Base-by-base conservation (phyloP, 305 asterid genomes). In the Fraxinus velutina region DNA sequence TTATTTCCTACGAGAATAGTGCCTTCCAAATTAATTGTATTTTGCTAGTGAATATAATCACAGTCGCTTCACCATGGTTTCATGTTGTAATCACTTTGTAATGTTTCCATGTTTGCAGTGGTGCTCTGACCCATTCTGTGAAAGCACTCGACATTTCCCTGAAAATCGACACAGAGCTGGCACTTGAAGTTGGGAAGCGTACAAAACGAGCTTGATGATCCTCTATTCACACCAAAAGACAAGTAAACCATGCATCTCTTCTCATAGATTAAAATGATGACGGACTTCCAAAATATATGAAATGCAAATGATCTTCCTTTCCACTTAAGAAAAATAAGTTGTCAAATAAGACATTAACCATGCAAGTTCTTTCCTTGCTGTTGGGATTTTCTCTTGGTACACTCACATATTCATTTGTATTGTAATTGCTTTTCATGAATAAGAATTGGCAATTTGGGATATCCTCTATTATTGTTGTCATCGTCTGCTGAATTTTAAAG, bases 131-230 rank as follows among this genome's bases (percentile, higher is more conserved):
- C 0, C 99, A 95, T 86, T 95, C 99, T 1, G 98, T 93, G n/a
- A 95, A 92, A 89, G 99, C 99, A 44, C 98, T 95, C 4, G 99
- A 95, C 84, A 94, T 93, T 44, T 95, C 99, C 62, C 77, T 95
- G 90, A 95, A 95, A 79, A 95, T 95, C 33, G 99, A 95, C 30
- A 93, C 98, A 13, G 93, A 91, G 88, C 98, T 95, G 19, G 99
- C 99, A 12, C 97, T 93, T 73, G 88, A 89, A 89, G 96, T 95
- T 71, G 97, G 99, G 62, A 90, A 91, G 84, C 97, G 97, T 75
- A 95, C 99, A 17, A 95, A 95, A 62, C 97, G 99, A 78, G 98
- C 98, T 62, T 95, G 92, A 92, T 73, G 13, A 7, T 17, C 70
- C 30, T 17, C 29, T 60, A 60, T 60, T 21, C 70, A 60, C 70